phyloP scores from a whole-genome alignment of 495 filamentous ascomycete genomes.

The Podospora tetraspora region DNA sequence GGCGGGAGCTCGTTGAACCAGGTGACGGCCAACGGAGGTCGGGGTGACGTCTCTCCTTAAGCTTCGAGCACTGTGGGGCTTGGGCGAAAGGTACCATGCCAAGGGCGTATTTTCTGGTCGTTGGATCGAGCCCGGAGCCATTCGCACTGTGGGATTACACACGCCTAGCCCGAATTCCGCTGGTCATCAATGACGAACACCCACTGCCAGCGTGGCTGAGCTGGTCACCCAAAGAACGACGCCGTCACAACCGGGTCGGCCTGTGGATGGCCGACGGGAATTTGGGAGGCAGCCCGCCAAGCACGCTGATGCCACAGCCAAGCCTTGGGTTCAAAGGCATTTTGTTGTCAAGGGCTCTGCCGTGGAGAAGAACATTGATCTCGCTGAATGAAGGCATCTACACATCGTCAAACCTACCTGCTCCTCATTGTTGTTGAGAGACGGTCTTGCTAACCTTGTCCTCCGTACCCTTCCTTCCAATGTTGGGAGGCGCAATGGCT shows the following conservation, averaged over 20 bases:
- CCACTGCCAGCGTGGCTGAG: constrained; percentile 16
- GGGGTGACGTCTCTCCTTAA: constrained; percentile 17
- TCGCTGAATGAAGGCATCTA: background rate
- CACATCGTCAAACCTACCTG: background rate
- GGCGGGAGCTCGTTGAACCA: constrained; percentile 3
- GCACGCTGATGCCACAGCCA: background rate
- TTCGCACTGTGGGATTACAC: constrained; percentile 6
- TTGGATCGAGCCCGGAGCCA: background rate
- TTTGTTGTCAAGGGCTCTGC: background rate
- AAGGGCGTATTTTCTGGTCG: constrained; percentile 1
- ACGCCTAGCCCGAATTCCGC: background rate
- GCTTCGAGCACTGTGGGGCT: constrained; percentile 15
- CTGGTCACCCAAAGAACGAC: background rate
- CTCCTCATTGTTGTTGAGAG: background rate
- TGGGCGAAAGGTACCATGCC: background rate
- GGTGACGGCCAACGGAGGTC: background rate
- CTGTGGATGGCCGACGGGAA: background rate
- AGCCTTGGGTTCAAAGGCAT: background rate
- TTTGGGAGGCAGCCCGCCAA: constrained; percentile 14
- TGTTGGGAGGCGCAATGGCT: background rate
- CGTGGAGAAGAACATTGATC: background rate
- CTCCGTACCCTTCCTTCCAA: background rate
- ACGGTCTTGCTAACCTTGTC: background rate
- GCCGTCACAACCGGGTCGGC: constrained; percentile 3
- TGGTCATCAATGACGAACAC: constrained; percentile 4